Evolutionary conservation across 202 grass and related monocot species (phyloP).

Genomic region (Eragrostis tef): DNA sequence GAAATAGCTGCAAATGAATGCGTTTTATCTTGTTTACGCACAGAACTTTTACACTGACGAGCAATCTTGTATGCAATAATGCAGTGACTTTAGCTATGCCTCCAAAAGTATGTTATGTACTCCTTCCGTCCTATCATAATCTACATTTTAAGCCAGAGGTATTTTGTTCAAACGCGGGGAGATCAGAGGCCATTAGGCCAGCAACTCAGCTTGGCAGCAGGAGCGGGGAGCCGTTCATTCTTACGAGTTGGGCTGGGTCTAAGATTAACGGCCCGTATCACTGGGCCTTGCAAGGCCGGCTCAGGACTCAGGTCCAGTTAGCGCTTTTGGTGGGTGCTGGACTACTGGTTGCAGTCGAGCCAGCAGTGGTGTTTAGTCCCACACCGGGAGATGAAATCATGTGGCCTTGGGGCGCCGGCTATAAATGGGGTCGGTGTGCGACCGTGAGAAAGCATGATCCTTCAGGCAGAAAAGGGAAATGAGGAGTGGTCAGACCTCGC

Average conservation of each 20-base stretch:
- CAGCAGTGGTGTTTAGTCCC: conserved; percentile 36
- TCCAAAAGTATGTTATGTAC: too few relatives aligned
- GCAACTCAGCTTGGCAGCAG: too few relatives aligned
- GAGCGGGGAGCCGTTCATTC: too few relatives aligned
- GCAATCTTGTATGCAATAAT: too few relatives aligned
- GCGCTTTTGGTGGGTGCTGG: not conserved
- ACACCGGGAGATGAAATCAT: not conserved
- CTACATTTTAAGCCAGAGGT: too few relatives aligned
- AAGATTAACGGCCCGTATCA: not conserved
- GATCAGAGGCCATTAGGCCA: too few relatives aligned
- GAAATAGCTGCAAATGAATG: too few relatives aligned
- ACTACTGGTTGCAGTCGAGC: not conserved
- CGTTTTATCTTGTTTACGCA: too few relatives aligned
- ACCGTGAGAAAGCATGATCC: not conserved
- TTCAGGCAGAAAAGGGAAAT: conserved; percentile 57
- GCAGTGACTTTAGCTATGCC: too few relatives aligned
- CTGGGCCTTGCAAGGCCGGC: not conserved
- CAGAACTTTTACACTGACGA: too few relatives aligned
- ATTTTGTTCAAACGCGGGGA: too few relatives aligned
- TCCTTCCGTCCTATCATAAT: too few relatives aligned
- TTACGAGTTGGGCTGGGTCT: not conserved
- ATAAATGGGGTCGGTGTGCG: not conserved
- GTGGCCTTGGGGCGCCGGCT: rapidly evolving
- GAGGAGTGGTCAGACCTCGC: conserved; percentile 52
- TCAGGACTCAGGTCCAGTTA: not conserved